Evolutionary conservation across 371 early-diverging fungal species (phyloP).

Genomic region (Mortierella sp.): DNA sequence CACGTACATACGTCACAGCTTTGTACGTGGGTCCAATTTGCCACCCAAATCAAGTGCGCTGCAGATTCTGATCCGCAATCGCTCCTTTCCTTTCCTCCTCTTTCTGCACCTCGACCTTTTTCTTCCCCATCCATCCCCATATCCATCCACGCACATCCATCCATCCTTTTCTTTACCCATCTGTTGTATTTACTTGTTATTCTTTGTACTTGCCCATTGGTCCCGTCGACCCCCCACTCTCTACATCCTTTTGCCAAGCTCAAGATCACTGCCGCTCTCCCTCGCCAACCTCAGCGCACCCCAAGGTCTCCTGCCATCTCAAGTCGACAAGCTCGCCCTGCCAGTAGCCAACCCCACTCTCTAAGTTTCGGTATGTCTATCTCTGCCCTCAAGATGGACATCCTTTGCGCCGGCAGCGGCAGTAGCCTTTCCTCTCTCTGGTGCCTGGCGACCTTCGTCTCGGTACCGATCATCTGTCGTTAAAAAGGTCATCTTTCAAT

Average conservation of each 20-base stretch:
- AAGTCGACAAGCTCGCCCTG: conserved; percentile 2
- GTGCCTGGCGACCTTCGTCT: conserved; percentile 24
- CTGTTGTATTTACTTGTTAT: no score
- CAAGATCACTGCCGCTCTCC: neutral
- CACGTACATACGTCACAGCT: no score
- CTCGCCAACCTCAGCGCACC: neutral
- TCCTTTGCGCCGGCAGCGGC: conserved; percentile 29
- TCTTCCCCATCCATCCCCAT: neutral
- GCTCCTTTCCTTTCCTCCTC: neutral
- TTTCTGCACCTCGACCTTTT: no score
- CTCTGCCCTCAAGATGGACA: conserved; percentile 53
- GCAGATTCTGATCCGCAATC: conserved; percentile 9
- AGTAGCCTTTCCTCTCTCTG: conserved; percentile 18
- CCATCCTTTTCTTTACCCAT: no score
- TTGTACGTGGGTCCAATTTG: no score
- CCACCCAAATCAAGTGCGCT: no score
- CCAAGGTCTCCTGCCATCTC: neutral
- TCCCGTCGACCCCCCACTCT: neutral
- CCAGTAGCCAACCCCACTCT: neutral
- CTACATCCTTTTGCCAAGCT: conserved; percentile 4
- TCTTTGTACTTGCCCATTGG: no score
- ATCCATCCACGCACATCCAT: neutral
- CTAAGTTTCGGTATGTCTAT: conserved; percentile 51
- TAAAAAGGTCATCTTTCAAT: neutral
- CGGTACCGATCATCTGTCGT: conserved; percentile 14